Conservation (phyloP, 2,329 filamentous ascomycete genomes). For the Fusarium miscanthi region DNA sequence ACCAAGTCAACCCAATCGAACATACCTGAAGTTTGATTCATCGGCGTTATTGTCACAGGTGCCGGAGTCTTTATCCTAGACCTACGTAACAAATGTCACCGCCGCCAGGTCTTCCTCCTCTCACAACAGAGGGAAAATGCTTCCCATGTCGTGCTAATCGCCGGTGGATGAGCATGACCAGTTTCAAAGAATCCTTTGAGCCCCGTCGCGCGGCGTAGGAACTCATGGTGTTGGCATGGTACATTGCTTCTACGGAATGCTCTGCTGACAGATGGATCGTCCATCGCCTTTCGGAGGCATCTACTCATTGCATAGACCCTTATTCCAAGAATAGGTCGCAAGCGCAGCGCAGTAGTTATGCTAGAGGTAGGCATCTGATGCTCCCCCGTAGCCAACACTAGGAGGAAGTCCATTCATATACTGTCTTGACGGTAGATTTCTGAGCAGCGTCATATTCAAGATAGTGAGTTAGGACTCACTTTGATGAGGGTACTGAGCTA, state of each 20-base stretch:
- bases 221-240: no score
- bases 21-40: fast-evolving
- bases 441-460: no score
- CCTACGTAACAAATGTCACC: no score
- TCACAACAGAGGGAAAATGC: neutral
- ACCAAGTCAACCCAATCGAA: neutral
- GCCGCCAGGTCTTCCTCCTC: neutral
- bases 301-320: fast-evolving
- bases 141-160: fast-evolving
- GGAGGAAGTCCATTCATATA: neutral
- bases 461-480: neutral
- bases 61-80: neutral
- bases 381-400: neutral
- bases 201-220: no score
- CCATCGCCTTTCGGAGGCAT: fast-evolving
- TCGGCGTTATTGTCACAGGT: fast-evolving
- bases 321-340: fast-evolving
- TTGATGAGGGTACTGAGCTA: fast-evolving
- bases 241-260: neutral
- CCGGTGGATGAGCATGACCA: fast-evolving
- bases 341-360: neutral
- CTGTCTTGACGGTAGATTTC: no score
- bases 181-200: neutral
- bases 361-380: no score
- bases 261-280: no score